These are phyloP conservation scores for Albugo candida DNA, from an alignment of 352 stramenopile species.

Conservation along the genomic window DNA sequence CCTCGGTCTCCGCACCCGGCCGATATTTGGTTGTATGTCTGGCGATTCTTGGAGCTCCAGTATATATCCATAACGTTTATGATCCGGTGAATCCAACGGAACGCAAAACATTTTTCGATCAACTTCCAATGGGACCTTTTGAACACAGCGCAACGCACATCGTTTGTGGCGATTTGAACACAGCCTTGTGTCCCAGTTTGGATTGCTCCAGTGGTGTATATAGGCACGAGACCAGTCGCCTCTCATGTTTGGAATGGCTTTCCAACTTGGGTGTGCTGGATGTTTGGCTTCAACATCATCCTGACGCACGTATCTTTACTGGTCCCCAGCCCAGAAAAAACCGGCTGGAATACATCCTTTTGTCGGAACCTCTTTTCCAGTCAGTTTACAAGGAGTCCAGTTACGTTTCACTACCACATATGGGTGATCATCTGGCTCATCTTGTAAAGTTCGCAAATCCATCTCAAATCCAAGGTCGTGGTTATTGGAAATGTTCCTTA, in stretches of 20 bases:
- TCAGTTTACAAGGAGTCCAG: not conserved
- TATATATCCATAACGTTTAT: too few relatives aligned
- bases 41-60: too few relatives aligned
- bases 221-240: not conserved
- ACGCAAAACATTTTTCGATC: too few relatives aligned
- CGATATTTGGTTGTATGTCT: too few relatives aligned
- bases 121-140: too few relatives aligned
- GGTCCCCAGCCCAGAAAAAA: slow-evolving; percentile 2
- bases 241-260: slow-evolving; percentile 5
- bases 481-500: not conserved
- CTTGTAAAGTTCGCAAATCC: not conserved
- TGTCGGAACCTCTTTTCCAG: not conserved
- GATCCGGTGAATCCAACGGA: too few relatives aligned
- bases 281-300: slow-evolving; percentile 6
- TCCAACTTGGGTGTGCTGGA: not conserved
- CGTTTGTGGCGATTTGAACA: too few relatives aligned
- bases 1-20: too few relatives aligned
- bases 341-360: slow-evolving; percentile 11
- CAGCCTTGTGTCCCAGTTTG: too few relatives aligned
- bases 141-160: too few relatives aligned
- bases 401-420: not conserved
- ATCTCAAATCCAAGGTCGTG: not conserved
- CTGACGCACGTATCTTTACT: not conserved
- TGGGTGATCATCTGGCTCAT: not conserved
- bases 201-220: too few relatives aligned